A percentile compares a stretch with the other conserved stretches of the same genome.
Conservation (phyloP, 352 stramenopile species). For the Aphanomyces invadans region DNA sequence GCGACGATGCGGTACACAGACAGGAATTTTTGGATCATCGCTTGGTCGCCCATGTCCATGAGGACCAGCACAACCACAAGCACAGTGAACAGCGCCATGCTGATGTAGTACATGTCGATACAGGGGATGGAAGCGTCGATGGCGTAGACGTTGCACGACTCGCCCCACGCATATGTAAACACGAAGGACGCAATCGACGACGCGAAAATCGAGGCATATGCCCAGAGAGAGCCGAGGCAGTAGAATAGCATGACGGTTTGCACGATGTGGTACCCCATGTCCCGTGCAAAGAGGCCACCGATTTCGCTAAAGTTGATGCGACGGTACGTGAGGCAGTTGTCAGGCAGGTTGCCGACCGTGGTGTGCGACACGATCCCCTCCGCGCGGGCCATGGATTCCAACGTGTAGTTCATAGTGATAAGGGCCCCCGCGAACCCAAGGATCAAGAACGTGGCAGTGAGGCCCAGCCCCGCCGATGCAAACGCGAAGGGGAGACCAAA, state of each 20-base stretch:
- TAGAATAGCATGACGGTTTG: slow-evolving; percentile 66
- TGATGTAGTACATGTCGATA: slow-evolving; percentile 60
- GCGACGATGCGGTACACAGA: slow-evolving; percentile 70
- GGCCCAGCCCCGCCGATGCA: slow-evolving; percentile 53
- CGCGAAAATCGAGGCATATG: slow-evolving; percentile 77
- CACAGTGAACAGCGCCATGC: slow-evolving; percentile 63
- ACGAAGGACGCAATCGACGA: slow-evolving; percentile 71
- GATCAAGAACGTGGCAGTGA: slow-evolving; percentile 52
- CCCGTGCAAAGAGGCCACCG: slow-evolving; percentile 72
- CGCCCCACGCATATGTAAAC: slow-evolving; percentile 60
- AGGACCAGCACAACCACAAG: slow-evolving; percentile 76
- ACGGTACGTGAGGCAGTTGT: slow-evolving; percentile 72
- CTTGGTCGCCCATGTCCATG: slow-evolving; percentile 78
- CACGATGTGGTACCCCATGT: slow-evolving; percentile 49
- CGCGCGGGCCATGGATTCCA: slow-evolving; percentile 66
- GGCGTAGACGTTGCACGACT: slow-evolving; percentile 61
- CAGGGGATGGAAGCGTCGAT: slow-evolving; percentile 35
- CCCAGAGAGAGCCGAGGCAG: slow-evolving; percentile 70
- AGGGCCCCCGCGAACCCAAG: slow-evolving; percentile 52
- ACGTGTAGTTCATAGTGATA: slow-evolving; percentile 83
- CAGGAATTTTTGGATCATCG: slow-evolving; percentile 69
- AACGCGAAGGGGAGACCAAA: slow-evolving; percentile 78
- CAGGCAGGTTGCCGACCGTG: no score
- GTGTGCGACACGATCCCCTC: slow-evolving; percentile 61
- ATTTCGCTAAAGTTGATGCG: slow-evolving; percentile 79